Percentiles rank a stretch among this genome's conserved stretches.
phyloP scores from a whole-genome alignment of 192 early-diverging fungal species.

The Linderina pennispora region DNA sequence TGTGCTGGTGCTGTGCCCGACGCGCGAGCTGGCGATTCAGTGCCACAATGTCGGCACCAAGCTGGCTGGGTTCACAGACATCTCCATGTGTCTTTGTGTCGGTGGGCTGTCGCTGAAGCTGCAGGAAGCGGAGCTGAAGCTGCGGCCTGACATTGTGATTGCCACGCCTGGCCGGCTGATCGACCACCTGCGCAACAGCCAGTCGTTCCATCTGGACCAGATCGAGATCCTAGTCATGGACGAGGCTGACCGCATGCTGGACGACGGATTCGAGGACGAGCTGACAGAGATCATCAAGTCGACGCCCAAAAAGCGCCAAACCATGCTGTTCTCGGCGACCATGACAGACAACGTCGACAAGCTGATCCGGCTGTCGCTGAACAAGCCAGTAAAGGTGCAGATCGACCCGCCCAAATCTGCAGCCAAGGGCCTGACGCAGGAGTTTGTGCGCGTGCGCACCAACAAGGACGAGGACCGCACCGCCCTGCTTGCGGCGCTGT shows the following conservation, averaged over 20 bases:
- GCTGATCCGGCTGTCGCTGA: conserved; percentile 87
- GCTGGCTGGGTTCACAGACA: conserved; percentile 84
- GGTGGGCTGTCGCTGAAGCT: conserved; percentile 81
- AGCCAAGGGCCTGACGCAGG: conserved; percentile 74
- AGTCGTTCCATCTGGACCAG: conserved; percentile 74
- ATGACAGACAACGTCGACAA: conserved; percentile 99
- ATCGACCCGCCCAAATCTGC: conserved; percentile 80
- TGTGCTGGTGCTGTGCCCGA: conserved; percentile 91
- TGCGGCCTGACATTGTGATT: conserved; percentile 89
- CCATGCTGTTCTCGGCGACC: conserved; percentile 99
- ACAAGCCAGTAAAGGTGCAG: conserved; percentile 83
- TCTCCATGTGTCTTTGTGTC: conserved; percentile 80
- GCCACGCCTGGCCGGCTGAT: conserved; percentile 98
- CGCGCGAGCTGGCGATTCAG: conserved; percentile 96
- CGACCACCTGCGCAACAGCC: conserved; percentile 94
- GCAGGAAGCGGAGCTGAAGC: conserved; percentile 83
- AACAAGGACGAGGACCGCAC: conserved; percentile 81
- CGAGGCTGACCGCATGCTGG: conserved; percentile 98
- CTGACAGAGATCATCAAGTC: conserved; percentile 89
- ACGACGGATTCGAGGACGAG: conserved; percentile 96
- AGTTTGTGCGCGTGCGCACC: conserved; percentile 91
- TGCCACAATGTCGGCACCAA: conserved; percentile 88
- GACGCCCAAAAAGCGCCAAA: conserved; percentile 85
- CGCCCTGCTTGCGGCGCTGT: conserved; percentile 81
- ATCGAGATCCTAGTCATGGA: conserved; percentile 98